Evolutionary conservation across 441 rosid genomes (phyloP).

Genomic region (Mallotus repandus): DNA sequence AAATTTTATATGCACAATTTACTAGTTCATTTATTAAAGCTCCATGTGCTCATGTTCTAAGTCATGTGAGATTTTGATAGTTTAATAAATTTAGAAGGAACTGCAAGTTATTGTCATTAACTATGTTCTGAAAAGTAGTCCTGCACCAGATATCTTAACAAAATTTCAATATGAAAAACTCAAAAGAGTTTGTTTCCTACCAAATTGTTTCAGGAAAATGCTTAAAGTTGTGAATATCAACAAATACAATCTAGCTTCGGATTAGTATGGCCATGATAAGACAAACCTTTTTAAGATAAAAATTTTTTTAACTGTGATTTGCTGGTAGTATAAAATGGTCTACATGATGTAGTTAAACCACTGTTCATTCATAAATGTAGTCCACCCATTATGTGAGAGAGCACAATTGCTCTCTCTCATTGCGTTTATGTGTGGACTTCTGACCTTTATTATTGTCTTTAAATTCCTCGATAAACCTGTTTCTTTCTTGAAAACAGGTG

Average conservation of each 20-base stretch:
- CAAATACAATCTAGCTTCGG: background rate
- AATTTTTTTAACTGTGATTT: background rate
- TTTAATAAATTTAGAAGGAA: background rate
- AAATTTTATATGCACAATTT: background rate
- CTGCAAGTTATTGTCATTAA: background rate
- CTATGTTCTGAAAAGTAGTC: background rate
- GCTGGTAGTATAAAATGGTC: background rate
- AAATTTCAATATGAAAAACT: background rate
- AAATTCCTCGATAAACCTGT: slow-evolving; percentile 7
- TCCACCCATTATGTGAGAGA: background rate
- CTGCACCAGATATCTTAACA: background rate
- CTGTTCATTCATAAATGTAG: background rate
- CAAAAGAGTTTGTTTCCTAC: background rate
- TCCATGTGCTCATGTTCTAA: background rate
- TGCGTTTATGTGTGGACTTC: slow-evolving; percentile 7
- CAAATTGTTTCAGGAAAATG: slow-evolving; percentile 5
- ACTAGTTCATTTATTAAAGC: background rate
- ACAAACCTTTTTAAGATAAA: too few relatives aligned
- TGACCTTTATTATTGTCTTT: background rate
- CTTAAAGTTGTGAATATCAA: background rate
- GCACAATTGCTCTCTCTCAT: background rate
- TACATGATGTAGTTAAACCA: background rate
- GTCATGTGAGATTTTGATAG: background rate
- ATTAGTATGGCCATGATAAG: slow-evolving; percentile 1
- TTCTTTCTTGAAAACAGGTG: slow-evolving; percentile 43